Evolutionary conservation across 805 yeast genomes (phyloP), one percentile per base, ranked within the genome.

Genomic region (Kregervanrija delftensis): DNA sequence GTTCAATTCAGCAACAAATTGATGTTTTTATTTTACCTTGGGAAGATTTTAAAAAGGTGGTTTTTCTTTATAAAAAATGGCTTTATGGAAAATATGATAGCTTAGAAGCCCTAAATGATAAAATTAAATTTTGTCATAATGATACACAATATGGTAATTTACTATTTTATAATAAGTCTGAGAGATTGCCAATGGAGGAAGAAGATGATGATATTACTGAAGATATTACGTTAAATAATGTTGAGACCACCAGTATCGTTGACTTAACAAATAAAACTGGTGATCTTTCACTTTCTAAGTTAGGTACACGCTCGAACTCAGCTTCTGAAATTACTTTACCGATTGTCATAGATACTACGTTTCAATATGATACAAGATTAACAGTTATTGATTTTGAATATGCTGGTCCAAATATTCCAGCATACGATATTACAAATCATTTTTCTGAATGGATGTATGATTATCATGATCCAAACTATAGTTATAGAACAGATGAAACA

Each of bases 381-480:
- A 96, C 86, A 10, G 99, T 93, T 10, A 93, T 93, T 57, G 99
- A 93, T 62, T 93, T 93, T 63, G 99, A 93, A 66, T 93, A 91
- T 63, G 81, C 96, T 0, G 97, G 96, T 1, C 81, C 95, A 10
- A 93, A 90, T 58, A 71, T 81, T 38, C 88, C 96, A 1, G 96
- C 95, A 2, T 87, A 73, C 60, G 99, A 93, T 61, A 77, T 93
- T 45, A 90, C 90, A 11, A 90, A 93, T 62, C 99, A 93, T 67
- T 86, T 93, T 54, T 76, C 86, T 51, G 99, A 91, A 67, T 91
- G 99, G 99, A 93, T 90, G 97, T 76, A 87, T 40, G 88, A 93
- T 67, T 93, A 91, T 60, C 86, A 83, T 57, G 77, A 79, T 53
- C 76, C 81, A 1, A 67, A 71, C 14, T 65, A 71, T 12, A 61